Conservation (phyloP, 139 green algal species). For the Gonium pectorale region DNA sequence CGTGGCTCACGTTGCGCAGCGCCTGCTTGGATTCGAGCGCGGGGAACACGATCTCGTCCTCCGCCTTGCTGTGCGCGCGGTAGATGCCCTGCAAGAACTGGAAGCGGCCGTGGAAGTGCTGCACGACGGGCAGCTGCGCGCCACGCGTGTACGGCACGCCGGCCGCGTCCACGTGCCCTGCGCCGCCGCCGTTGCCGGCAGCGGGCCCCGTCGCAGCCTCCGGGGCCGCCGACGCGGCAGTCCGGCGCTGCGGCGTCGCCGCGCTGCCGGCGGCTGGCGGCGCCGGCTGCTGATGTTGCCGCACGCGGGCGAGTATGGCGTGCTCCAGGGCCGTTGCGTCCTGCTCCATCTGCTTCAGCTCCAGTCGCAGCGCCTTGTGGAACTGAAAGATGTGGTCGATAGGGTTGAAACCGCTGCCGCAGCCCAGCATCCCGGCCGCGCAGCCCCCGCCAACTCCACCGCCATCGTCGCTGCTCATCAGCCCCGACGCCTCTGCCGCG, state of each 20-base stretch:
- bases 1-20: conserved; percentile 94
- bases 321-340: conserved; percentile 74
- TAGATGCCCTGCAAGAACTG: conserved; percentile 89
- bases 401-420: conserved; percentile 65
- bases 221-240: not conserved
- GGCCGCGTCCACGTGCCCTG: not conserved
- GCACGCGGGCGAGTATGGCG: conserved; percentile 23
- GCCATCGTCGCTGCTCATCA: not conserved
- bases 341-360: conserved; percentile 88
- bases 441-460: not conserved
- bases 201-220: not conserved
- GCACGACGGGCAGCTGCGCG: conserved; percentile 52
- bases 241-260: not conserved
- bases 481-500: not conserved
- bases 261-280: not conserved
- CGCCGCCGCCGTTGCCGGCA: not conserved
- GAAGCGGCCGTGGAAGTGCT: conserved; percentile 91
- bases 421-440: not conserved
- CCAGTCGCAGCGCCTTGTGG: conserved; percentile 79
- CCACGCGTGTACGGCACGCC: not conserved
- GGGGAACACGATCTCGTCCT: conserved; percentile 99
- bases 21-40: conserved; percentile 96
- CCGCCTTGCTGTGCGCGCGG: conserved; percentile 74
- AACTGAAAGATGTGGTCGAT: conserved; percentile 99
- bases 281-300: conserved; percentile 11